A percentile compares a stretch with the other conserved stretches of the same genome.
Evolutionary conservation across 2,329 filamentous ascomycete species (phyloP).

Genomic region (Claviceps monticola): DNA sequence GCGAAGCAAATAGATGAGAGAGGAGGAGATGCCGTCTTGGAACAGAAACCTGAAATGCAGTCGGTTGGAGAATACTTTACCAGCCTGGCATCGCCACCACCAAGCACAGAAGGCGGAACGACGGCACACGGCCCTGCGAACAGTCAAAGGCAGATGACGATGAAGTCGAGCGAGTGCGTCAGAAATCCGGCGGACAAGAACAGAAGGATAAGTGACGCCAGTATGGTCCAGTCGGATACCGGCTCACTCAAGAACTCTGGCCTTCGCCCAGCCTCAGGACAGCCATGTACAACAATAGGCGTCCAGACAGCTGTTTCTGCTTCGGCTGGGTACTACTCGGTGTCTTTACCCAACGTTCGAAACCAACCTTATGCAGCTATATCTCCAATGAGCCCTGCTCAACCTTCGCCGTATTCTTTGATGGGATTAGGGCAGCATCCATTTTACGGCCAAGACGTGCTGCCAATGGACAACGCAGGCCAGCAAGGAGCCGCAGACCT

Average conservation of each 20-base stretch:
- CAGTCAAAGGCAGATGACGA: constrained; percentile 26
- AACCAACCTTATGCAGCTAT: constrained; percentile 30
- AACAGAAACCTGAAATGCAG: constrained; percentile 79
- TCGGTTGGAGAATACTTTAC: constrained; percentile 92
- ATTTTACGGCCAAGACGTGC: constrained; percentile 38
- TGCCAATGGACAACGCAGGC: constrained; percentile 33
- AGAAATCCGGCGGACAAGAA: constrained; percentile 1
- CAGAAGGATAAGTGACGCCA: constrained; percentile 3
- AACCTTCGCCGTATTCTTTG: constrained; percentile 24
- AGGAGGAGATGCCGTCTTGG: constrained; percentile 75
- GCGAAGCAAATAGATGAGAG: constrained; percentile 56
- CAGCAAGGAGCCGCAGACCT: constrained; percentile 32
- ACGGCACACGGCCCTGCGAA: constrained; percentile 9
- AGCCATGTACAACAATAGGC: constrained; percentile 19
- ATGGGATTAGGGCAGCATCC: constrained; percentile 19
- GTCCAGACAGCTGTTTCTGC: constrained; percentile 25
- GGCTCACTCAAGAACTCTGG: constrained; percentile 7
- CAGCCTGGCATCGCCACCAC: constrained; percentile 54
- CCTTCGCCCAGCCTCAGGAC: constrained; percentile 9
- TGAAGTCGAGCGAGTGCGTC: constrained; percentile 15
- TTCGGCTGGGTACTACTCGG: constrained; percentile 24
- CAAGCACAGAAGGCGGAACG: constrained; percentile 30
- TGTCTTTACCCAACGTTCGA: constrained; percentile 28
- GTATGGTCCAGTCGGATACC: constrained; percentile 4
- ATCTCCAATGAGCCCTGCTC: constrained; percentile 39